Conservation (phyloP, 306 rosid species). For the Mimosa pudica region DNA sequence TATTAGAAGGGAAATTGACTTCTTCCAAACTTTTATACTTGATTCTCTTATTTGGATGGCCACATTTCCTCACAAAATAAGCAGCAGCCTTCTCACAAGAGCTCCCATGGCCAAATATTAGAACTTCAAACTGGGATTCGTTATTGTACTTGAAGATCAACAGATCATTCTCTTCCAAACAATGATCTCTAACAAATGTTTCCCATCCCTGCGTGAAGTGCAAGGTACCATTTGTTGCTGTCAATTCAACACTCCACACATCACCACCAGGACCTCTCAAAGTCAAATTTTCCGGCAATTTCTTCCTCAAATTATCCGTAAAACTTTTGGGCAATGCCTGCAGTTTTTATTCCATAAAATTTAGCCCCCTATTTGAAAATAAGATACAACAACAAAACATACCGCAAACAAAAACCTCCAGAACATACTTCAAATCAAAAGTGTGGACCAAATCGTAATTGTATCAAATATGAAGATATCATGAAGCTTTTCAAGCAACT, state of each 20-base stretch:
- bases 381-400: background rate
- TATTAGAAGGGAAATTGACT: conserved; percentile 37
- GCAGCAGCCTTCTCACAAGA: conserved; percentile 66
- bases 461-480: background rate
- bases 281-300: conserved; percentile 53
- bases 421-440: background rate
- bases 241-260: conserved; percentile 58
- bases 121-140: conserved; percentile 59
- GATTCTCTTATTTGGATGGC: conserved; percentile 35
- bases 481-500: background rate
- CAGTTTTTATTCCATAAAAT: conserved; percentile 24
- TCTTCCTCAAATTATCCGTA: conserved; percentile 49
- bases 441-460: background rate
- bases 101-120: conserved; percentile 52
- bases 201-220: conserved; percentile 62
- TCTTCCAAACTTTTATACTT: conserved; percentile 36
- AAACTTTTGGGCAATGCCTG: conserved; percentile 70
- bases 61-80: conserved; percentile 60
- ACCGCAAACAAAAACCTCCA: background rate
- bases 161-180: conserved; percentile 63
- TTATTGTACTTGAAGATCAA: conserved; percentile 69
- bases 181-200: conserved; percentile 59
- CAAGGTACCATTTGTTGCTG: conserved; percentile 39
- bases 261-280: conserved; percentile 71
- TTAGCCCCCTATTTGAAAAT: conserved; percentile 13